Percentiles rank a stretch among this genome's conserved stretches.
Conservation (phyloP, 345 rosid species). For the Anacardium occidentale region DNA sequence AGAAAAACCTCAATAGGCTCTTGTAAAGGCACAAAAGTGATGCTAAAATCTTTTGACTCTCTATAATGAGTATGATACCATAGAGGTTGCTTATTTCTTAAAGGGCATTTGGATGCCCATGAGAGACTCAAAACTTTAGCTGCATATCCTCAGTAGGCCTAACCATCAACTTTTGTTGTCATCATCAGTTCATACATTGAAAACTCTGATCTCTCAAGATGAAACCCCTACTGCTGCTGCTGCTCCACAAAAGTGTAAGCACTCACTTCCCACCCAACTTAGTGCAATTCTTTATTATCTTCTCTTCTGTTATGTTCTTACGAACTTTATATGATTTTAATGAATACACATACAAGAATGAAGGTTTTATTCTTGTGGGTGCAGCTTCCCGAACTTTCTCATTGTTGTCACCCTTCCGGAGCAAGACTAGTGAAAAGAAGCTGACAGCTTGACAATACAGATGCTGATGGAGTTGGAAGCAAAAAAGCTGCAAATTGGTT, state of each 20-base stretch:
- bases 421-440: constrained; percentile 71
- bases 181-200: constrained; percentile 69
- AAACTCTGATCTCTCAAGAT: constrained; percentile 81
- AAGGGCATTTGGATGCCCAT: background rate
- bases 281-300: constrained; percentile 8
- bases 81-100: background rate
- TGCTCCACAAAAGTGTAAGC: constrained; percentile 70
- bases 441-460: constrained; percentile 25
- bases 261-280: background rate
- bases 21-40: too few species aligned
- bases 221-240: constrained; percentile 57
- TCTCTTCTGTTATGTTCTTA: background rate
- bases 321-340: background rate
- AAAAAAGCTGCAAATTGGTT: constrained; percentile 15
- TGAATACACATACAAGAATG: background rate
- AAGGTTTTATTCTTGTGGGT: constrained; percentile 2
- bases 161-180: constrained; percentile 23
- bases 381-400: constrained; percentile 85
- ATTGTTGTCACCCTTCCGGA: constrained; percentile 72
- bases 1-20: too few species aligned
- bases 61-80: background rate
- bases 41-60: too few species aligned
- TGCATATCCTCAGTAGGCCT: constrained; percentile 12
- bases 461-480: constrained; percentile 11
- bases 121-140: too few species aligned